phyloP scores from a whole-genome alignment of 164 flowering plant species.

The Saururus chinensis region DNA sequence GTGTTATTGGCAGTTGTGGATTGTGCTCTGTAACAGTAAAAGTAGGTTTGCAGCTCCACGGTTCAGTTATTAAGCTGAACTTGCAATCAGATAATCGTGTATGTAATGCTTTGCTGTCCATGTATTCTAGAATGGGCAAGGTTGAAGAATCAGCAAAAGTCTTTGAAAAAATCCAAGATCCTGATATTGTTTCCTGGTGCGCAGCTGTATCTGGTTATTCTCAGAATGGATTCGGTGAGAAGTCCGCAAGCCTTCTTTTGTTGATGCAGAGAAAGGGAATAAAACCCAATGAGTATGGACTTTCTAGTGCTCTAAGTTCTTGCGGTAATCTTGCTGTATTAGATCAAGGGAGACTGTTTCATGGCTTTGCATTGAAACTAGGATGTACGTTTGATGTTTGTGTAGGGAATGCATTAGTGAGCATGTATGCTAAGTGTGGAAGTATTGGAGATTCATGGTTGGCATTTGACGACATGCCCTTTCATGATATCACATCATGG shows the following conservation, averaged over 20 bases:
- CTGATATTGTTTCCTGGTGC: conserved; percentile 16
- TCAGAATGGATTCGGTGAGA: conserved; percentile 11
- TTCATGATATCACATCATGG: conserved; percentile 13
- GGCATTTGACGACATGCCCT: conserved; percentile 11
- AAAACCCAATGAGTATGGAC: conserved; percentile 9
- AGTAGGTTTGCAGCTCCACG: conserved; percentile 11
- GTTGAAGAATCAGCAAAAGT: conserved; percentile 6
- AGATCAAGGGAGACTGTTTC: conserved; percentile 10
- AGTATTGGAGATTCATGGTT: conserved; percentile 7
- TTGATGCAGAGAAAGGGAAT: conserved; percentile 13
- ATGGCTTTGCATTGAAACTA: conserved; percentile 11
- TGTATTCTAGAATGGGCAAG: conserved; percentile 14
- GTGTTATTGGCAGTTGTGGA: conserved; percentile 12
- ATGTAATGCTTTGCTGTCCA: conserved; percentile 13
- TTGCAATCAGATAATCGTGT: conserved; percentile 6
- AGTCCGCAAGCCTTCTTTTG: conserved; percentile 9
- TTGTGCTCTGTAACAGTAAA: conserved; percentile 3
- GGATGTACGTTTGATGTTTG: conserved; percentile 11
- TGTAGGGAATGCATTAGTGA: conserved; percentile 13
- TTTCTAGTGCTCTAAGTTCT: conserved; percentile 15
- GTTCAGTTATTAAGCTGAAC: conserved; percentile 9
- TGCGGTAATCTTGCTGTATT: conserved; percentile 9
- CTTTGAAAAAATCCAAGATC: conserved; percentile 6
- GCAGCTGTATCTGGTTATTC: conserved; percentile 14
- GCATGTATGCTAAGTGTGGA: conserved; percentile 16